Base-by-base conservation (phyloP, 1,284 basidiomycete genomes). In the Sutorius eximius region DNA sequence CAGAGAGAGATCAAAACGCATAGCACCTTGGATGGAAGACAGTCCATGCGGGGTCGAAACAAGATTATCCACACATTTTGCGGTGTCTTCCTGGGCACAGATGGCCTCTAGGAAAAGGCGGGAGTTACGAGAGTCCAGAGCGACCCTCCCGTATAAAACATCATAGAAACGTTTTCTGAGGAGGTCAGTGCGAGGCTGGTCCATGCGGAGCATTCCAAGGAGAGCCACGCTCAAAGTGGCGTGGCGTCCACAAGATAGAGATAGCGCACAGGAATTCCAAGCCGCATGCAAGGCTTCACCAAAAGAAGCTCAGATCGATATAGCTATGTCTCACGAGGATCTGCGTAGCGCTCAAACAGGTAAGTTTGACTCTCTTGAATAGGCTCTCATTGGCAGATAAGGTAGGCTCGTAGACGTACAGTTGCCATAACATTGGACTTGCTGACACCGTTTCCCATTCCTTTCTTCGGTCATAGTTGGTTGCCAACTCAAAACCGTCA, bases 61-160 rank as follows among this genome's bases (percentile, higher is more conserved):
- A 10, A 86, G 65, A 49, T 65, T 76, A 56, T 71, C 65, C 20
- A 82, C 59, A 55, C 77, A 81, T 1, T 68, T 60, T 5, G 71
- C 66, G 0, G 71, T 66, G 56, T 82, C 77, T 13, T 66, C 59
- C 50, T 80, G 77, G 10, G 56, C 57, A 59, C 69, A 77, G 13
- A 81, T 65, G 2, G 77, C 79, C 60, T 86, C 79, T 6, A 86
- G 68, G 57, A 83, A 85, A 24, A 58, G 62, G 29, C 49, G 55
- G 32, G 16, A 56, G 34, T 30, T 51, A 8, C 52, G 56, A 45
- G 60, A 51, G 16, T 64, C 61, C 4, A 65, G 10, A 3, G 37
- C 0, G 8, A 60, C 59, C 44, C 52, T 69, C 37, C 66, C 71
- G 10, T 53, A 37, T 0, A 71, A 30, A 27, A 71, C 44, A 47